Evolutionary conservation across 192 early-diverging fungal species (phyloP), one percentile per base, ranked within the genome.

Genomic region (Coemansia interrupta): DNA sequence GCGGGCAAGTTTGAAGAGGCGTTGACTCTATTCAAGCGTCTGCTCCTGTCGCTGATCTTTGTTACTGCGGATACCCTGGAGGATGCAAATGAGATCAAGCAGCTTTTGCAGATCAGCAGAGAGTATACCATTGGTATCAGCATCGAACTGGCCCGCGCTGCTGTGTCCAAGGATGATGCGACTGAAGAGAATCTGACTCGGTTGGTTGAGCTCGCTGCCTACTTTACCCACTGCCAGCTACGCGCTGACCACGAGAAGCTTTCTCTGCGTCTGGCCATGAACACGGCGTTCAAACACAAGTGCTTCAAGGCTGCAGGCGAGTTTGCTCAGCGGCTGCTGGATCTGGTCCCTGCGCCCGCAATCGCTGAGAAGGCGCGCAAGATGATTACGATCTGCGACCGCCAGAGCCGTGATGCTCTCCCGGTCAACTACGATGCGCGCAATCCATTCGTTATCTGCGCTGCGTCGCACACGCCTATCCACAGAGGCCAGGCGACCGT

Each of bases 391-490:
- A 82, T 85, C 20, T 87, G 86, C 59, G 90, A 93, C 66, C 86
- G 84, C 28, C 90, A 84, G 54, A 87, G 89, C 49, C 81, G 83
- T 18, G 91, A 97, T 74, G 86, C 86, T 64, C 82, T 94, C 23
- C 59, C 82, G 18, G 68, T 99, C 17, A 87, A 94, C 42, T 99
- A 97, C 70, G 93, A 98, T 64, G 91, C 92, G 68, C 94, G 90
- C 83, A 97, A 95, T 68, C 93, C 95, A 53, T 96, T 97, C 68
- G 86, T 87, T 3, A 75, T 94, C 3, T 97, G 95, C 66, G 91
- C 82, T 12, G 82, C 83, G 30, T 89, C 93, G 23, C 91, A 85
- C 61, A 84, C 88, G 29, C 93, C 97, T 6, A 97, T 99, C 58
- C 92, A 95, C 82, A 83, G 84, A 41, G 94, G 93, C 43, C 89